phyloP scores from a whole-genome alignment of 1,284 basidiomycete genomes.

The Testicularia cyperi region DNA sequence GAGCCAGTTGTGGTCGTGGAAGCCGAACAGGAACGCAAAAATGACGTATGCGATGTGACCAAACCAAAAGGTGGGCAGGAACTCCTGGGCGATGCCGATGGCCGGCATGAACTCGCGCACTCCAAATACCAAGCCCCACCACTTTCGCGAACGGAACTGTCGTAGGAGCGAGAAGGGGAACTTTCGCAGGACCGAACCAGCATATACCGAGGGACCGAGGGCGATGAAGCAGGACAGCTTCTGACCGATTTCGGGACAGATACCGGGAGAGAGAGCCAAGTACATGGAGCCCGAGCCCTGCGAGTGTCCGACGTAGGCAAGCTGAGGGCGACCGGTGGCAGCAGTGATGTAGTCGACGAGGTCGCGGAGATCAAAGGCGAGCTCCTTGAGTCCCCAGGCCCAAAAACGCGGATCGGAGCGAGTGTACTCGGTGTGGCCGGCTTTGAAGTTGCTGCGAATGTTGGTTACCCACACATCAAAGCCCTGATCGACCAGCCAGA shows the following conservation, averaged over 20 bases:
- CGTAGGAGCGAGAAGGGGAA: slow-evolving; percentile 57
- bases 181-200: slow-evolving; percentile 54
- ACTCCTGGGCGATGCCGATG: slow-evolving; percentile 46
- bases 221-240: slow-evolving; percentile 55
- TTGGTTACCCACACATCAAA: slow-evolving; percentile 60
- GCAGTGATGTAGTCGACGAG: slow-evolving; percentile 55
- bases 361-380: slow-evolving; percentile 56
- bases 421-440: slow-evolving; percentile 54
- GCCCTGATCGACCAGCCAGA: slow-evolving; percentile 60
- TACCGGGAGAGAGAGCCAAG: slow-evolving; percentile 54
- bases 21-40: slow-evolving; percentile 56
- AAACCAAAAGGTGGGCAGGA: slow-evolving; percentile 53
- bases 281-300: slow-evolving; percentile 59
- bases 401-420: slow-evolving; percentile 58
- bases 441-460: slow-evolving; percentile 56
- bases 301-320: slow-evolving; percentile 58
- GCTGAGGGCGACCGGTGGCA: slow-evolving; percentile 44
- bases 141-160: slow-evolving; percentile 51
- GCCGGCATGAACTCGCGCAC: slow-evolving; percentile 56
- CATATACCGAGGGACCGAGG: slow-evolving; percentile 57
- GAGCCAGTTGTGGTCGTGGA: slow-evolving; percentile 58
- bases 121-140: slow-evolving; percentile 57
- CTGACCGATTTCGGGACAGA: slow-evolving; percentile 52
- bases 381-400: slow-evolving; percentile 59
- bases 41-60: slow-evolving; percentile 58